Conservation (phyloP, 2,329 filamentous ascomycete genomes). For the Coniochaeta pulveracea region DNA sequence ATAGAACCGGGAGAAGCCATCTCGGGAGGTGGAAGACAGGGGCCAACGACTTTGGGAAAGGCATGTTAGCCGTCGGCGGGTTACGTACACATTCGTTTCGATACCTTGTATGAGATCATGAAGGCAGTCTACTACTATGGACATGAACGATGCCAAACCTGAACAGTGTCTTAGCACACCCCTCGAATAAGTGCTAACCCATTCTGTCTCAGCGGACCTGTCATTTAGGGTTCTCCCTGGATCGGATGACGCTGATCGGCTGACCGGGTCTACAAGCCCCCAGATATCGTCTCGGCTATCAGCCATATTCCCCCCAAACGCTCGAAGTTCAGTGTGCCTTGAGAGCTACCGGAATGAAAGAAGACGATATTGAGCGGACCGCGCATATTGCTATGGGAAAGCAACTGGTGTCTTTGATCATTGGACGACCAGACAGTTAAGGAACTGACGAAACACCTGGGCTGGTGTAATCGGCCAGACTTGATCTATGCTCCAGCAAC, state of each 20-base stretch:
- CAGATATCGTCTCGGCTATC: conserved; percentile 2
- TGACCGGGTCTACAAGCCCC: background rate
- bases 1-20: no score
- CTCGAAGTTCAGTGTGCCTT: conserved; percentile 38
- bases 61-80: no score
- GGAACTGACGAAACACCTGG: conserved; percentile 44
- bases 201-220: no score
- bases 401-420: conserved; percentile 44
- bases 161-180: no score
- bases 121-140: no score
- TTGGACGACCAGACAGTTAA: conserved; percentile 37
- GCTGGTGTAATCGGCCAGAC: conserved; percentile 40
- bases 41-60: no score
- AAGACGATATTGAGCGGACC: conserved; percentile 44
- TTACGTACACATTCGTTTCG: no score
- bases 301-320: conserved; percentile 27
- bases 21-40: no score
- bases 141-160: no score
- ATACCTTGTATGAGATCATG: no score
- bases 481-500: conserved; percentile 38
- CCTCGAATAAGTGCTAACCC: no score
- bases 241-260: background rate
- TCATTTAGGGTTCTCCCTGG: conserved; percentile 14
- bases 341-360: conserved; percentile 43
- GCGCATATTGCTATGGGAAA: conserved; percentile 43